phyloP scores from a whole-genome alignment of 108 stramenopile species.

The Hondaea fermentalgiana region DNA sequence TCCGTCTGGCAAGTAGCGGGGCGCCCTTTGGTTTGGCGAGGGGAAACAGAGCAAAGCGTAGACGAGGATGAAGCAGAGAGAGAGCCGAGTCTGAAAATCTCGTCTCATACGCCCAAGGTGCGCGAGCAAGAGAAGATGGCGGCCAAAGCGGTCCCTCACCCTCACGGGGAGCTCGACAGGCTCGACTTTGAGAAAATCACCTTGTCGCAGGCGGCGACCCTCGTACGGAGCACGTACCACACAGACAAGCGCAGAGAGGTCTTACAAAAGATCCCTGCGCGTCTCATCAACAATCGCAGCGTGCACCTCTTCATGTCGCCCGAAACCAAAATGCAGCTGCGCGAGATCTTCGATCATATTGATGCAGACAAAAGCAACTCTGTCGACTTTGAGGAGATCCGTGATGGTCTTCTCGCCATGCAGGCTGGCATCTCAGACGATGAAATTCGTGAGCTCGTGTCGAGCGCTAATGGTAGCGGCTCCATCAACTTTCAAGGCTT shows the following conservation, averaged over 20 bases:
- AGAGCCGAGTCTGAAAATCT: no score
- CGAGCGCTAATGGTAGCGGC: not conserved
- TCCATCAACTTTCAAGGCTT: not conserved
- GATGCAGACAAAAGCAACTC: not conserved
- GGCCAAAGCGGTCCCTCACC: not conserved
- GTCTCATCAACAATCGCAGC: not conserved
- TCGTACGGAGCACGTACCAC: not conserved
- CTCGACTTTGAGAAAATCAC: not conserved
- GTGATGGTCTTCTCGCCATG: not conserved
- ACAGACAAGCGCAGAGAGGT: not conserved
- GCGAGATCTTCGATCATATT: not conserved
- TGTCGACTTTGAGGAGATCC: not conserved
- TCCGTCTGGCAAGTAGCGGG: no score
- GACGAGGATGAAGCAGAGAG: no score
- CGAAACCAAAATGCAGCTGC: not conserved
- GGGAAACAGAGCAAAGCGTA: no score
- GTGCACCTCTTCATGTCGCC: not conserved
- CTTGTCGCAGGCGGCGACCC: not conserved
- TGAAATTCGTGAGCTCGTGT: not conserved
- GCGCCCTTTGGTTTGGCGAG: no score
- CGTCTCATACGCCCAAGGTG: no score
- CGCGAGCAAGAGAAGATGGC: no score
- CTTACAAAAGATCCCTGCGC: not conserved
- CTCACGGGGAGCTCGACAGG: not conserved
- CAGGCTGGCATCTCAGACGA: not conserved